Evolutionary conservation across 2,329 filamentous ascomycete species (phyloP).

Genomic region (Akanthomyces lecanii): DNA sequence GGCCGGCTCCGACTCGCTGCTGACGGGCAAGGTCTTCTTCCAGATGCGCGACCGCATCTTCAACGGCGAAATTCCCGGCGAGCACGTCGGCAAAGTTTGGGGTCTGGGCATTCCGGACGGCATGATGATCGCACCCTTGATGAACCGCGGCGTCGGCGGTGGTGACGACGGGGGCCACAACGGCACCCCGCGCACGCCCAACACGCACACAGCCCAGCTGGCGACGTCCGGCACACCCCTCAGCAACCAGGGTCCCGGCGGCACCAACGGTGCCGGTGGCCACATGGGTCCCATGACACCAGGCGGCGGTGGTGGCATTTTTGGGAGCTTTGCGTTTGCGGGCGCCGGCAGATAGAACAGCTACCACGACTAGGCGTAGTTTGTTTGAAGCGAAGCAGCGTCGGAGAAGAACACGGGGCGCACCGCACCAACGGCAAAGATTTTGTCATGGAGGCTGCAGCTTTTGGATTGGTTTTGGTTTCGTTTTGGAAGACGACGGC

Average conservation of each 20-base stretch:
- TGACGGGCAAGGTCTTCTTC: slow-evolving; percentile 95
- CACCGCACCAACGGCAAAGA: not conserved
- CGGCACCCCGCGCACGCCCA: slow-evolving; percentile 61
- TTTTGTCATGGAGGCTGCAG: not conserved
- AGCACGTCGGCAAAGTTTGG: slow-evolving; percentile 89
- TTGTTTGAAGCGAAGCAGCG: not conserved
- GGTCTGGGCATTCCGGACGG: slow-evolving; percentile 73
- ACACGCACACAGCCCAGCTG: slow-evolving; percentile 55
- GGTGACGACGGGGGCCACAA: slow-evolving; percentile 39
- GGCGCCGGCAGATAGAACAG: slow-evolving; percentile 33
- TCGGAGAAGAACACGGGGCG: not conserved
- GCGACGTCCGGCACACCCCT: slow-evolving; percentile 43
- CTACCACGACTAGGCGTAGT: not conserved
- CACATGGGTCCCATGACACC: slow-evolving; percentile 72
- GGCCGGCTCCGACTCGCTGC: slow-evolving; percentile 86
- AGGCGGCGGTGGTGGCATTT: slow-evolving; percentile 68
- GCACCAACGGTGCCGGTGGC: slow-evolving; percentile 48
- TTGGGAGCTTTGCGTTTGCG: slow-evolving; percentile 65
- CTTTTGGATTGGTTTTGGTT: not conserved
- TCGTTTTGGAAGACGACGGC: not conserved
- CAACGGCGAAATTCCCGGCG: slow-evolving; percentile 71
- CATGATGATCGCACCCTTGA: slow-evolving; percentile 32
- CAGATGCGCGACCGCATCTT: slow-evolving; percentile 87
- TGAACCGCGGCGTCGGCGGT: slow-evolving; percentile 30
- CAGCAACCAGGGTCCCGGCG: slow-evolving; percentile 45